Base-by-base conservation (phyloP, 176 grass and related monocot species). In the Musa troglodytarum region DNA sequence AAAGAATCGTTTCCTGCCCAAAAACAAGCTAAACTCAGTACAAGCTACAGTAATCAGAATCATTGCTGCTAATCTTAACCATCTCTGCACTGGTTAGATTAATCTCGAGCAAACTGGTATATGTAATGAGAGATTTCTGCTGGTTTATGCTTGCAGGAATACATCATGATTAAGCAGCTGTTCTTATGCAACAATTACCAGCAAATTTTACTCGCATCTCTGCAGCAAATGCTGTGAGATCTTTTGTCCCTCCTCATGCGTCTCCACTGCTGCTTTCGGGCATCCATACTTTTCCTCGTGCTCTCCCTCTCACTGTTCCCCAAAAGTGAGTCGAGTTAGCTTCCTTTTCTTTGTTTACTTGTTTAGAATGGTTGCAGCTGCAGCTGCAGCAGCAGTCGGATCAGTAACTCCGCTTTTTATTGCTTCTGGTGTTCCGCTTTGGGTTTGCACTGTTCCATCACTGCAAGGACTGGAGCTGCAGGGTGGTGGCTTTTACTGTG, bases 401-500 rank as follows among this genome's bases (percentile, higher is more conserved):
- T 43, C 57, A 15, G 65, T 49, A 68, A 49, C 65, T 49, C 16
- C 8, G 49, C 15, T 68, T 49, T 29, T 34, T 67, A n/a, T 67
- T 28, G 1, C 20, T 24, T 22, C 22, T 24, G 9, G 2, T 64
- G n/a, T 24, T 64, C 11, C 9, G 34, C 19, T 17, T 49, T 69
- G 34, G 14, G 16, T 49, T 69, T 69, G 13, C 13, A 69, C 67
- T 50, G 67, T 69, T 69, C 25, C 11, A 43, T 14, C 67, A 50
- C 16, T 50, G 28, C 67, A 69, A 8, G 67, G 67, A 24, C 34
- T 16, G 4, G 19, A 50, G 19, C 10, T 12, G 67, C 13, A 16
- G 15, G 28, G 19, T 8, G 67, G 67, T 69, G 67, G 67, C 67
- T 69, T 69, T 69, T 69, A 69, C 67, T 69, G 67, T 69, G 67